Percentiles rank a stretch among this genome's conserved stretches.
phyloP scores from a whole-genome alignment of 768 basidiomycete species.

The Basidioascus undulatus region DNA sequence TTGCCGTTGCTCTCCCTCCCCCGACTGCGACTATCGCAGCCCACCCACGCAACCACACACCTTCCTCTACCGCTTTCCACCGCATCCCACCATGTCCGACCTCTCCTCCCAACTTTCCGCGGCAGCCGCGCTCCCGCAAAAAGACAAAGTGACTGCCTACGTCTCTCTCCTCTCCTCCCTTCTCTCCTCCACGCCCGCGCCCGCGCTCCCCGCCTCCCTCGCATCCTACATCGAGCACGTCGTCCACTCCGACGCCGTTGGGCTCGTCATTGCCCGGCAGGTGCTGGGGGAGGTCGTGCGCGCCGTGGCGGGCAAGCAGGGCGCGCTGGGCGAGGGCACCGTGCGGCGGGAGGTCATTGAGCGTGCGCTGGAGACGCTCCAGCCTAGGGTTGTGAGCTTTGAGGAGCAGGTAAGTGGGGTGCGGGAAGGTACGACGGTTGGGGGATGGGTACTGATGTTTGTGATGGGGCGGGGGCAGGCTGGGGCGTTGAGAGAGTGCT shows the following conservation, averaged over 20 bases:
- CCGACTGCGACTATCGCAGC: too few relatives aligned
- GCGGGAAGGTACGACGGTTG: too few relatives aligned
- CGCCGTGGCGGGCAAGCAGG: slow-evolving; percentile 29
- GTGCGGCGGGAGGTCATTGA: slow-evolving; percentile 41
- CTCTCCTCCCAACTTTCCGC: background rate
- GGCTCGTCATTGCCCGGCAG: slow-evolving; percentile 69
- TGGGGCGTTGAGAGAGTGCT: slow-evolving; percentile 55
- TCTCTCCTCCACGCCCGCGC: slow-evolving; percentile 4
- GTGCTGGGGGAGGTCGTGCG: slow-evolving; percentile 66
- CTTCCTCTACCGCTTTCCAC: too few relatives aligned
- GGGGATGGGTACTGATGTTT: too few relatives aligned
- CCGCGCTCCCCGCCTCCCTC: slow-evolving; percentile 4
- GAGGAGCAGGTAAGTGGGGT: slow-evolving; percentile 69
- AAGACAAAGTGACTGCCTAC: slow-evolving; percentile 61
- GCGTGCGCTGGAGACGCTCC: slow-evolving; percentile 41
- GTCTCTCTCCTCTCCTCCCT: slow-evolving; percentile 29
- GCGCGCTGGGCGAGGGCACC: slow-evolving; percentile 23
- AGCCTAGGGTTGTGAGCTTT: slow-evolving; percentile 65
- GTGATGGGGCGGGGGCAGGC: slow-evolving; percentile 27
- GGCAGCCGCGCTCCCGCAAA: slow-evolving; percentile 28
- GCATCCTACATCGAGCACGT: slow-evolving; percentile 32
- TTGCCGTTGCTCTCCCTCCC: too few relatives aligned
- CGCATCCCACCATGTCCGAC: background rate
- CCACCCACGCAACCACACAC: too few relatives aligned
- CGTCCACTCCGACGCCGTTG: slow-evolving; percentile 48